Percentiles rank a stretch among this genome's conserved stretches.
phyloP scores from a whole-genome alignment of 2,329 filamentous ascomycete species.

The Aspergillus tubingensis region DNA sequence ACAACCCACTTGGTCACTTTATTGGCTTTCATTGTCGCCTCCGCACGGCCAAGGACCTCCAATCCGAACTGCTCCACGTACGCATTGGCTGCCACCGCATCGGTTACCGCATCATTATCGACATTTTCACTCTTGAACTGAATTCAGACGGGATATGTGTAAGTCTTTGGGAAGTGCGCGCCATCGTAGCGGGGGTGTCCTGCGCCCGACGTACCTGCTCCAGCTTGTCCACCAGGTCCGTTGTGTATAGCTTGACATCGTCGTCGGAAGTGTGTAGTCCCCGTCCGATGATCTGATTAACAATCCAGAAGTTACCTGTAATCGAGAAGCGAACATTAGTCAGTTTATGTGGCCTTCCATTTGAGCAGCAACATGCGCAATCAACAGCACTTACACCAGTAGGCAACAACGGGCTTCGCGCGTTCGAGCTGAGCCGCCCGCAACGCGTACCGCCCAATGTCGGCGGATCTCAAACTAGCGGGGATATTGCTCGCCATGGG shows the following conservation, averaged over 20 bases:
- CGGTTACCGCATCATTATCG: conserved; percentile 77
- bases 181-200: neutral
- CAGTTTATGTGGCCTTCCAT: conserved; percentile 18
- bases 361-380: neutral
- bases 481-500: conserved; percentile 74
- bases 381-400: conserved; percentile 74
- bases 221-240: conserved; percentile 83
- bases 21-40: conserved; percentile 77
- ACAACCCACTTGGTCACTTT: conserved; percentile 70
- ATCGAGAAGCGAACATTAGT: conserved; percentile 11
- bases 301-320: conserved; percentile 83
- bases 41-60: conserved; percentile 81
- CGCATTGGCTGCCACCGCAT: conserved; percentile 83
- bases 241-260: conserved; percentile 79
- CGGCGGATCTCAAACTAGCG: conserved; percentile 71
- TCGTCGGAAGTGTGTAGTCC: conserved; percentile 76
- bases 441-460: conserved; percentile 80
- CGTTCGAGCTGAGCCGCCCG: conserved; percentile 82
- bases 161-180: conserved; percentile 7
- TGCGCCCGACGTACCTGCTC: conserved; percentile 62
- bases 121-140: conserved; percentile 72
- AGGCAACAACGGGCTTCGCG: conserved; percentile 83
- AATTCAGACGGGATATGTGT: conserved; percentile 14
- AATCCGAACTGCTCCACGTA: conserved; percentile 94
- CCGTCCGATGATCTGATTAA: conserved; percentile 84